These are phyloP conservation scores for Malassezia dermatis DNA, from an alignment of 1,284 basidiomycete species.

Conservation along the genomic window DNA sequence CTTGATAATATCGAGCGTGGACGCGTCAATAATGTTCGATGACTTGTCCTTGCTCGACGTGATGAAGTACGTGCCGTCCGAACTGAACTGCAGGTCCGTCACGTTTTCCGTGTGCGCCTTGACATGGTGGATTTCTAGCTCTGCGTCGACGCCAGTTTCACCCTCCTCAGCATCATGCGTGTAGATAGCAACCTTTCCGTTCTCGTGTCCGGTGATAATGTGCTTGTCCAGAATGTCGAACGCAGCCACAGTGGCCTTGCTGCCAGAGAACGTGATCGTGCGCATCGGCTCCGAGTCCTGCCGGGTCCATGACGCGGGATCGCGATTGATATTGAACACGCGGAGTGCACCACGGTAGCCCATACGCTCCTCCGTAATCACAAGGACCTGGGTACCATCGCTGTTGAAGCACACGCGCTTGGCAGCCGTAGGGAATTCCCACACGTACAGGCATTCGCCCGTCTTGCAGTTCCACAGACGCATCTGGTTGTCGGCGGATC, in stretches of 20 bases:
- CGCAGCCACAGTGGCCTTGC: constrained; percentile 84
- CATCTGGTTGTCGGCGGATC: constrained; percentile 75
- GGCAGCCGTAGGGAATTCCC: constrained; percentile 97
- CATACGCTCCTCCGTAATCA: constrained; percentile 94
- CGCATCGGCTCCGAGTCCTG: constrained; percentile 37
- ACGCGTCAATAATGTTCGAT: constrained; percentile 81
- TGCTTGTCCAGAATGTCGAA: constrained; percentile 70
- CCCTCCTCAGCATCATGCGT: constrained; percentile 45
- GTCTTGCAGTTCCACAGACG: constrained; percentile 80
- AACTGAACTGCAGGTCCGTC: constrained; percentile 83
- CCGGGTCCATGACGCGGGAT: constrained; percentile 35
- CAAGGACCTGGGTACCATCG: constrained; percentile 58
- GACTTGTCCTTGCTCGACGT: constrained; percentile 95
- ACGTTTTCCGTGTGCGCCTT: constrained; percentile 33
- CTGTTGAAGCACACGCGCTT: constrained; percentile 83
- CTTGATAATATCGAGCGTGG: constrained; percentile 80
- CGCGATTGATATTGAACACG: constrained; percentile 63
- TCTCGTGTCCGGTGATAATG: constrained; percentile 89
- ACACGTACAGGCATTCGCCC: constrained; percentile 65
- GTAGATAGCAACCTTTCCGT: constrained; percentile 63
- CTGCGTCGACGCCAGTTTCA: constrained; percentile 58
- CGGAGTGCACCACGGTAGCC: constrained; percentile 61
- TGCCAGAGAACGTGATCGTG: constrained; percentile 45
- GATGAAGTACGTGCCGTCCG: constrained; percentile 86
- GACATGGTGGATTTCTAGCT: constrained; percentile 67